A percentile compares a stretch with the other conserved stretches of the same genome.
Conservation (phyloP, 257 asterid genomes). For the Handroanthus guayacan region DNA sequence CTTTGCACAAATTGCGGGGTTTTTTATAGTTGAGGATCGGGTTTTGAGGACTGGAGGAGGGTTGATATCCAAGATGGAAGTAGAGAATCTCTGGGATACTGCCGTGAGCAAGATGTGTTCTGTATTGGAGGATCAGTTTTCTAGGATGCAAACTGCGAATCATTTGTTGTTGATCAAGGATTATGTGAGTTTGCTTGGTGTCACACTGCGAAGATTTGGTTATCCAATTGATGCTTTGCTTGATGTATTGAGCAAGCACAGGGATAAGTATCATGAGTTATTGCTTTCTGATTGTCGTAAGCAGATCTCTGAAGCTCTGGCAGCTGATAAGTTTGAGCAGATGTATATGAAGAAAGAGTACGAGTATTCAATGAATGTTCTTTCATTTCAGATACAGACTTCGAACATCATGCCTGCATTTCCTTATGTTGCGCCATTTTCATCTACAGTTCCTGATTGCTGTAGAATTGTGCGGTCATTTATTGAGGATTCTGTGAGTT, state of each 20-base stretch:
- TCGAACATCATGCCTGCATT: slow-evolving; percentile 96
- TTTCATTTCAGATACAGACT: slow-evolving; percentile 91
- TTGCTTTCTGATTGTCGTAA: slow-evolving; percentile 88
- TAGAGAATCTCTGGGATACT: slow-evolving; percentile 97
- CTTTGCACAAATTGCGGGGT: slow-evolving; percentile 98
- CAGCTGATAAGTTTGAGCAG: slow-evolving; percentile 95
- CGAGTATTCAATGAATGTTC: slow-evolving; percentile 90
- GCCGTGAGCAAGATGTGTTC: slow-evolving; percentile 97
- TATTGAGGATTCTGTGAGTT: slow-evolving; percentile 92
- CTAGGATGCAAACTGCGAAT: slow-evolving; percentile 98
- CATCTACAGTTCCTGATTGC: slow-evolving; percentile 93
- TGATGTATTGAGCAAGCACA: slow-evolving; percentile 91
- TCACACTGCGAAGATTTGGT: slow-evolving; percentile 87
- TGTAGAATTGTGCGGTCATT: slow-evolving; percentile 95
- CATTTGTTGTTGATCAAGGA: slow-evolving; percentile 96
- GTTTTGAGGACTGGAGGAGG: slow-evolving; percentile 94
- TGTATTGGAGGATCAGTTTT: slow-evolving; percentile 95
- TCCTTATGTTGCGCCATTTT: slow-evolving; percentile 94
- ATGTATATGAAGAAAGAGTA: slow-evolving; percentile 99
- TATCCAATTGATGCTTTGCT: slow-evolving; percentile 90
- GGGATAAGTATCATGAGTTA: slow-evolving; percentile 94
- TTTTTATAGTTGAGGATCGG: slow-evolving; percentile 92
- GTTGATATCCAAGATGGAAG: slow-evolving; percentile 81
- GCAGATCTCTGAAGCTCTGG: slow-evolving; percentile 85
- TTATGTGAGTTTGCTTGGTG: slow-evolving; percentile 95